Evolutionary conservation across 495 filamentous ascomycete genomes (phyloP), one percentile per base, ranked within the genome.

Genomic region (Xylaria venustula): DNA sequence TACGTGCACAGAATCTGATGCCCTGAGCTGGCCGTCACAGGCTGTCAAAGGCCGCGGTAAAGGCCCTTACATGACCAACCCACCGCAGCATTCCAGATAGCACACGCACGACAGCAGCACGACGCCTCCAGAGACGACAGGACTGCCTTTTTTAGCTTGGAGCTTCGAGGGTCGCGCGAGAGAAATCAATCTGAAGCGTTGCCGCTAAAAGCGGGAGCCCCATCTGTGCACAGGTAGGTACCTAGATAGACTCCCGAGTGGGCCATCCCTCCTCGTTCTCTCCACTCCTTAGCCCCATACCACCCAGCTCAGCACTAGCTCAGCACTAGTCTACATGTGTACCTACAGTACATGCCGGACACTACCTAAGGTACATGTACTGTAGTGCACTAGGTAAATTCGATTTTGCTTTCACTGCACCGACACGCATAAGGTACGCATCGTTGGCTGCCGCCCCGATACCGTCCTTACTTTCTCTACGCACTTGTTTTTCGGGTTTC

Each of bases 201-300:
- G 50, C 58, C 58, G 42, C 58, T 61, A 61, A 61, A 61, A 61
- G 50, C 58, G 58, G 58, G 58, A 61, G 41, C 49, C 58, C 41
- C 58, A 61, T 36, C 22, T 23, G 11, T n/a, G n/a, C 49, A 37
- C 19, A 60, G 48, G 22, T 44, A 11, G 19, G 28, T 36, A 20
- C 14, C 3, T 45, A 23, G 3, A 2, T 41, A 42, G 22, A 40
- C 44, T 47, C 41, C 54, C 41, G 54, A 47, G 54, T 45, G 54
- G 54, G 41, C 15, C 37, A 9, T 9, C n/a, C 47, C 30, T 9
- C 23, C 20, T 14, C n/a, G n/a, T 32, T 14, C 51, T 23, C 6
- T 41, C 51, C 14, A 15, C 20, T 26, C 26, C 37, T 6, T 41
- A 41, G n/a, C 37, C 37, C 15, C 4, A 11, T 15, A 41, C 37